phyloP scores from a whole-genome alignment of 2,329 filamentous ascomycete genomes.

The Clarireedia sp. region DNA sequence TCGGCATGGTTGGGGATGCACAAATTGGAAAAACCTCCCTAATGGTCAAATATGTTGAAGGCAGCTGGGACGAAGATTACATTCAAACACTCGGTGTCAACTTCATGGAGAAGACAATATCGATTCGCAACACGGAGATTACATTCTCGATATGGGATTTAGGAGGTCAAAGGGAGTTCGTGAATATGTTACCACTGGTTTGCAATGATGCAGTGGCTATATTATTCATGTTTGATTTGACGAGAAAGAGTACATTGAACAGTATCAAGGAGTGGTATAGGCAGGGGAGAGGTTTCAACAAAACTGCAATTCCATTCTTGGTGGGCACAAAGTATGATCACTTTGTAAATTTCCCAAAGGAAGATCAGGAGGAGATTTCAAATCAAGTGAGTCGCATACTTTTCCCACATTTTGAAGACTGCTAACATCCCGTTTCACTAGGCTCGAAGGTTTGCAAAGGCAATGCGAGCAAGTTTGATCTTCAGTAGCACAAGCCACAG shows the following conservation, averaged over 20 bases:
- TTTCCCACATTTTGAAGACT: neutral
- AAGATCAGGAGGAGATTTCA: constrained; percentile 97
- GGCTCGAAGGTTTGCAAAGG: constrained; percentile 93
- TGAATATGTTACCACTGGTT: constrained; percentile 99
- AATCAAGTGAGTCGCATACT: constrained; percentile 59
- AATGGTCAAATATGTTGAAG: constrained; percentile 99
- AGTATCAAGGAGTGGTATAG: constrained; percentile 99
- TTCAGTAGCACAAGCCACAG: constrained; percentile 99
- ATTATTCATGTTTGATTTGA: constrained; percentile 99
- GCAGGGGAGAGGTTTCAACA: constrained; percentile 96
- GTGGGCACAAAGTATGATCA: constrained; percentile 99
- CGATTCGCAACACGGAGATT: constrained; percentile 97
- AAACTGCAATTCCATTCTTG: constrained; percentile 97
- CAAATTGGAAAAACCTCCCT: constrained; percentile 98
- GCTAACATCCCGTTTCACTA: constrained; percentile 31
- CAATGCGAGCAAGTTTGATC: constrained; percentile 95
- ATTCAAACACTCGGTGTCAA: constrained; percentile 98
- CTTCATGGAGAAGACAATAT: constrained; percentile 99
- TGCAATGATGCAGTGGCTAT: constrained; percentile 99
- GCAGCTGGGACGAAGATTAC: constrained; percentile 99
- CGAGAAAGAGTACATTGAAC: constrained; percentile 94
- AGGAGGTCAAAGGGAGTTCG: constrained; percentile 95
- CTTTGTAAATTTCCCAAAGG: constrained; percentile 95
- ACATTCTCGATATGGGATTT: constrained; percentile 99
- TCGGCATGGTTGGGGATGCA: constrained; percentile 98